Evolutionary conservation across 495 filamentous ascomycete species (phyloP).

Genomic region (Neurospora sp.): DNA sequence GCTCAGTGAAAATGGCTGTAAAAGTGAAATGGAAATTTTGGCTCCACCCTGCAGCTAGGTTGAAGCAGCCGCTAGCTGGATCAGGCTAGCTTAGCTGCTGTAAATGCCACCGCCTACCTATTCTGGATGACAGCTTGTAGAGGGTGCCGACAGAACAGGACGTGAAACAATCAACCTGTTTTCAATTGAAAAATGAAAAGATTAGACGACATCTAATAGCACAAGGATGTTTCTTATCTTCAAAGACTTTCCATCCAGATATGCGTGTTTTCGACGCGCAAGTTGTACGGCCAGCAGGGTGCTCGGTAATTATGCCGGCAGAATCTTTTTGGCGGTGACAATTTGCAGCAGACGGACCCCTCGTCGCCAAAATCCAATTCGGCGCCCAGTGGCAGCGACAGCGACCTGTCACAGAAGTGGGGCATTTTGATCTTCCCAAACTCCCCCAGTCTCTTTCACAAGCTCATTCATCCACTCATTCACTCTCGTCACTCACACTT

Average conservation of each 20-base stretch:
- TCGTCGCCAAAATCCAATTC: neutral
- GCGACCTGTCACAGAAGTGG: neutral
- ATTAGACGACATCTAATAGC: neutral
- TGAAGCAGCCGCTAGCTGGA: neutral
- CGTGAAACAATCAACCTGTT: neutral
- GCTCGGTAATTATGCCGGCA: neutral
- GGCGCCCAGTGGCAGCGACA: neutral
- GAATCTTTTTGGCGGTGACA: neutral
- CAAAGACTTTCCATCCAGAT: neutral
- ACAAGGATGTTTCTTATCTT: neutral
- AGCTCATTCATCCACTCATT: neutral
- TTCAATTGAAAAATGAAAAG: neutral
- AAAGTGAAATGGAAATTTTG: slow-evolving; percentile 13
- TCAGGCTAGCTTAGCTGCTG: neutral
- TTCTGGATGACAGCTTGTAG: neutral
- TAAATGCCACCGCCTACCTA: neutral
- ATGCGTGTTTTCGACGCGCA: neutral
- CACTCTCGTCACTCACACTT: neutral
- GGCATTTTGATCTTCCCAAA: neutral
- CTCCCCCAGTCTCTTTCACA: neutral
- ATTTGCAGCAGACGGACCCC: neutral
- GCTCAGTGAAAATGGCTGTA: neutral
- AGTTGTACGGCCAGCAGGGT: neutral
- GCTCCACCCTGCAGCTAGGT: slow-evolving; percentile 8
- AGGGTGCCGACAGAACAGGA: neutral